These are phyloP conservation scores for Abortiporus biennis DNA, from an alignment of 1,284 basidiomycete genomes.

Conservation along the genomic window DNA sequence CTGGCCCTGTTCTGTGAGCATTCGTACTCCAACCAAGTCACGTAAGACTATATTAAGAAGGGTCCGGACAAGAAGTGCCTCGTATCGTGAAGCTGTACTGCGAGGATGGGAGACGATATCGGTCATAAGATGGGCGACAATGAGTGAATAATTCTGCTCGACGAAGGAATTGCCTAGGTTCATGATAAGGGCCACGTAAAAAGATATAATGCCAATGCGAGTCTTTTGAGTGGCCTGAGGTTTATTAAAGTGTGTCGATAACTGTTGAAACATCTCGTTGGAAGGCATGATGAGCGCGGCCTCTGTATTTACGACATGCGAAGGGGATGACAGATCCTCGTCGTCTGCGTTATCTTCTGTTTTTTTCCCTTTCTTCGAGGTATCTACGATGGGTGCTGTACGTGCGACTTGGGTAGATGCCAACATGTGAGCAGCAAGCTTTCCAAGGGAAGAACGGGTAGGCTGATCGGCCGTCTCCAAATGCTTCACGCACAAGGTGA, in stretches of 20 bases:
- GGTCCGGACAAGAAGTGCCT: constrained; percentile 68
- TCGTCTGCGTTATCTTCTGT: constrained; percentile 54
- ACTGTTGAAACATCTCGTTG: constrained; percentile 75
- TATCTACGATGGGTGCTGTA: constrained; percentile 38
- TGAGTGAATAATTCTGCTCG: constrained; percentile 77
- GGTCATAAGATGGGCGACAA: constrained; percentile 74
- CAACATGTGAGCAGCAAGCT: constrained; percentile 80
- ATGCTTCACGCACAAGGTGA: constrained; percentile 67
- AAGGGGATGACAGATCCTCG: constrained; percentile 33
- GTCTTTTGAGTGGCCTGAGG: constrained; percentile 61
- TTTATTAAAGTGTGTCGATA: constrained; percentile 81
- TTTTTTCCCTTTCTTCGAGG: constrained; percentile 60
- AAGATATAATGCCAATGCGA: constrained; percentile 84
- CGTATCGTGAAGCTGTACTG: constrained; percentile 59
- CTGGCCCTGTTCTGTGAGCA: constrained; percentile 91
- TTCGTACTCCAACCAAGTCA: constrained; percentile 81
- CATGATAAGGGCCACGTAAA: constrained; percentile 78
- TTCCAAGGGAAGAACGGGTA: constrained; percentile 76
- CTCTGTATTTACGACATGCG: constrained; percentile 44
- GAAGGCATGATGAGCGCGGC: constrained; percentile 73
- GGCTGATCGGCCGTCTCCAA: constrained; percentile 82
- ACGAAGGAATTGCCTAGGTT: constrained; percentile 76
- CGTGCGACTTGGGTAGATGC: constrained; percentile 81
- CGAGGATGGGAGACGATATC: constrained; percentile 66
- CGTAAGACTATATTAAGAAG: constrained; percentile 76